Base-by-base conservation (phyloP, 2,329 filamentous ascomycete species). In the Pezicula carpinea region DNA sequence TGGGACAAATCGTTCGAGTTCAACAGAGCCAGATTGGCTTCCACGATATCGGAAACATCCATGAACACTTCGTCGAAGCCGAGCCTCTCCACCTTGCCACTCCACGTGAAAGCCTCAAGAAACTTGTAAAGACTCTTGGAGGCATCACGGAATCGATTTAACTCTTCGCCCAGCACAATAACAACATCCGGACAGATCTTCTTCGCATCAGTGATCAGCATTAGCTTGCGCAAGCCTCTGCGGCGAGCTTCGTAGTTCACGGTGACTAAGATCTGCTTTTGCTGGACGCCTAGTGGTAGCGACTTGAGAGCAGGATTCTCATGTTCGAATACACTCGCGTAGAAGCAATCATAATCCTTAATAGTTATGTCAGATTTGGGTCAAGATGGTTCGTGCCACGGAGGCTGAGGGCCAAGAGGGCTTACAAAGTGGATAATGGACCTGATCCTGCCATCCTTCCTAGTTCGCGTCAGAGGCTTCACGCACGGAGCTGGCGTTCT, bases 201-300 rank as follows among this genome's bases (percentile, higher is more conserved):
- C 66, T 80, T 87, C 4, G 92, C 93, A 52, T 96, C 89, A 44
- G 75, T 79, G 62, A 96, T 82, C 53, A 89, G 78, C 75, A 95
- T 90, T 50, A 97, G 75, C 71, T 99, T 97, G 65, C 79, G 74
- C 45, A 91, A 75, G 45, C 81, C 82, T n/a, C 69, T 77, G 43
- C 81, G 72, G 31, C 92, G 82, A 18, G 92, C 92, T 63, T 87
- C 88, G 66, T 97, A 97, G 69, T 97, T 97, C 76, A 89, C 95
- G 4, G 90, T 95, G 18, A 91, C 89, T 34, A 93, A 76, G 46
- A 96, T 96, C 64, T 90, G 88, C 68, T 96, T 96, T 68, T 96
- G 91, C 41, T 60, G 57, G 22, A 40, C 38, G 19, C 18, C 91
- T 29, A 97, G 72, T 6, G 90, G 89, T 15, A 86, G 69, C 1